phyloP scores from a whole-genome alignment of 2,329 filamentous ascomycete genomes.

The Lachnellula willkommii region DNA sequence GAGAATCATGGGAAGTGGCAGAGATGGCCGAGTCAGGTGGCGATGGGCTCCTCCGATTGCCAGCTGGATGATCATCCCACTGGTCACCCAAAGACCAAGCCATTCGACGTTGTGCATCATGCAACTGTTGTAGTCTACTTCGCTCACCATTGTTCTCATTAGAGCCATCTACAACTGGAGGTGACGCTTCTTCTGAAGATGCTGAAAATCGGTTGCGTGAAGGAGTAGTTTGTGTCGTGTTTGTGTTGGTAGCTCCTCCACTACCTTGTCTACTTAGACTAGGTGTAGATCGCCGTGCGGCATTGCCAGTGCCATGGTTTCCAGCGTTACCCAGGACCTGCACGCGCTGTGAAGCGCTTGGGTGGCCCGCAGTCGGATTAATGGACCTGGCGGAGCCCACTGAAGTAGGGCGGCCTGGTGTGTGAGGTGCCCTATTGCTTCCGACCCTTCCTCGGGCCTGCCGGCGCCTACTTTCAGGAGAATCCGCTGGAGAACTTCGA shows the following conservation, averaged over 20 bases:
- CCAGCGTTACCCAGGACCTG: background rate
- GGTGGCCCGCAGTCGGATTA: constrained; percentile 3
- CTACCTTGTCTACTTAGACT: constrained; percentile 2
- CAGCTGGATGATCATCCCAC: background rate
- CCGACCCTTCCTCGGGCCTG: constrained; percentile 20
- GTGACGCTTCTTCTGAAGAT: constrained; percentile 9
- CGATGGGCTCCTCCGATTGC: background rate
- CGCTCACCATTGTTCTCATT: background rate
- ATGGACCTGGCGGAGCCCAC: constrained; percentile 21
- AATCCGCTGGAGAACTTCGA: constrained; percentile 15
- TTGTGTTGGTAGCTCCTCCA: background rate
- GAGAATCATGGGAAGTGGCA: background rate
- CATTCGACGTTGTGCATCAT: background rate
- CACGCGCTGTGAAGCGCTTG: constrained; percentile 3
- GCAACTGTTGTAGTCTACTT: background rate
- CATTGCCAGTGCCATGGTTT: background rate
- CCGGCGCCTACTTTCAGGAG: constrained; percentile 21
- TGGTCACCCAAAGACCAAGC: background rate
- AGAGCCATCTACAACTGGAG: constrained; percentile 12
- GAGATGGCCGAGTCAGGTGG: background rate
- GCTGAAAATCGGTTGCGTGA: background rate
- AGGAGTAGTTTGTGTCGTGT: background rate
- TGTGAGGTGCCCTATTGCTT: constrained; percentile 14
- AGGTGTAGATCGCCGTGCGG: constrained; percentile 9
- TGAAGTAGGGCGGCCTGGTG: constrained; percentile 18